Base-by-base conservation (phyloP, 306 rosid genomes). In the Macrotyloma uniflorum region DNA sequence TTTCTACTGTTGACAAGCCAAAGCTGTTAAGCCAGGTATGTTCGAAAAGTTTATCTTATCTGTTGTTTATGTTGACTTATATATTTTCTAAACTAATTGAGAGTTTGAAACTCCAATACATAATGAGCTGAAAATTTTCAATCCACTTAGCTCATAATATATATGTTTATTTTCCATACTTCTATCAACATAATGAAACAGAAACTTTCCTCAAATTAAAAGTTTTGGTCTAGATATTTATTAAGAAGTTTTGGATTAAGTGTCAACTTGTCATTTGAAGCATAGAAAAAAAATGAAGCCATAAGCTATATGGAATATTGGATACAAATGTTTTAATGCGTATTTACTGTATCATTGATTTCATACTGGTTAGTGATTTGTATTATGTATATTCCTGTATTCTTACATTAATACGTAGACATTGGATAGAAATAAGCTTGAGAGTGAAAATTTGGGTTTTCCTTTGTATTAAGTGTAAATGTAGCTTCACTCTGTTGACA, bases 11-110 rank as follows among this genome's bases (percentile, higher is more conserved):
- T 74, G 99, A 96, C 90, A 96, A 87, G 88, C 98, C 99, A 55
- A 96, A 96, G 92, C 94, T 93, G 82, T 94, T 96, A 76, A 96
- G 99, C 90, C 99, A 96, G 99, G 99, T 93, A 76, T 62, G 79
- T 63, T 69, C 46, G 65, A 67, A 74, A 65, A 51, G 11, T 42
- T 9, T 72, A 57, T 26, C 58, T 65, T 70, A 40, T 40, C 35
- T 70, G 45, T 81, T 18, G 26, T 81, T n/a, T 70, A 51, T 40
- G 30, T 72, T 73, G 22, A 22, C 70, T 64, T 49, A 16, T 45
- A 68, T 76, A 19, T 58, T 66, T 72, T 42, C 43, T 43, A 50
- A 67, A 24, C 24, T 20, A 45, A 14, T 84, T 45, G 66, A n/a
- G 76, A 70, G 57, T 66, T 84, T 33, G 61, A 42, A 80, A 64